These are phyloP conservation scores for Aspergillus sergii DNA, from an alignment of 2,329 filamentous ascomycete species.

Conservation along the genomic window DNA sequence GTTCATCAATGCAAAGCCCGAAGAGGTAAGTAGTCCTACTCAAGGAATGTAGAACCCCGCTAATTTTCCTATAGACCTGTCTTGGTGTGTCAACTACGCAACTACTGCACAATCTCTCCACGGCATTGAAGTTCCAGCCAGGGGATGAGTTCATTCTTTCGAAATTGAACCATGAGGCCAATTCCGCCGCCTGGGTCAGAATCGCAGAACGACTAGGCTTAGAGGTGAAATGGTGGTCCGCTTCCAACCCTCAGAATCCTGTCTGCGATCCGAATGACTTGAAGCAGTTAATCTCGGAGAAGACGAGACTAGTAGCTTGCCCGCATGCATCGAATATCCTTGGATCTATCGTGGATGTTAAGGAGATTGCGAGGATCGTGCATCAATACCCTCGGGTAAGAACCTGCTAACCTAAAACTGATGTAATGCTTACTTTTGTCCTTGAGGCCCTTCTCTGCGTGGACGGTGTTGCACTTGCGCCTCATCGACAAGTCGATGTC, in stretches of 20 bases:
- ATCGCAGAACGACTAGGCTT: slow-evolving; percentile 65
- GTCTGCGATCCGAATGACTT: slow-evolving; percentile 62
- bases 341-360: slow-evolving; percentile 63
- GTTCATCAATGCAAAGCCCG: slow-evolving; percentile 68
- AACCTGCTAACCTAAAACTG: not conserved
- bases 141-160: slow-evolving; percentile 72
- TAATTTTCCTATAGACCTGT: slow-evolving; percentile 19
- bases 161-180: slow-evolving; percentile 75
- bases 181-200: slow-evolving; percentile 72
- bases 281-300: slow-evolving; percentile 59
- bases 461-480: slow-evolving; percentile 76
- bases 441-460: slow-evolving; percentile 64
- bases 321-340: slow-evolving; percentile 76
- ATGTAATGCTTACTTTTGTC: not conserved
- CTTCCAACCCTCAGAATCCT: slow-evolving; percentile 55
- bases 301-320: slow-evolving; percentile 70
- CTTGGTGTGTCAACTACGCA: slow-evolving; percentile 76
- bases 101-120: slow-evolving; percentile 71
- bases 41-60: not conserved
- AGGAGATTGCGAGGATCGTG: slow-evolving; percentile 38
- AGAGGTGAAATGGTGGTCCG: slow-evolving; percentile 71
- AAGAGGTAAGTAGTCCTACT: slow-evolving; percentile 57
- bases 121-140: slow-evolving; percentile 54
- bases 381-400: slow-evolving; percentile 47
- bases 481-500: slow-evolving; percentile 71